A percentile compares a stretch with the other conserved stretches of the same genome.
Evolutionary conservation across 805 yeast genomes (phyloP).

Genomic region (Yueomyces sinensis): DNA sequence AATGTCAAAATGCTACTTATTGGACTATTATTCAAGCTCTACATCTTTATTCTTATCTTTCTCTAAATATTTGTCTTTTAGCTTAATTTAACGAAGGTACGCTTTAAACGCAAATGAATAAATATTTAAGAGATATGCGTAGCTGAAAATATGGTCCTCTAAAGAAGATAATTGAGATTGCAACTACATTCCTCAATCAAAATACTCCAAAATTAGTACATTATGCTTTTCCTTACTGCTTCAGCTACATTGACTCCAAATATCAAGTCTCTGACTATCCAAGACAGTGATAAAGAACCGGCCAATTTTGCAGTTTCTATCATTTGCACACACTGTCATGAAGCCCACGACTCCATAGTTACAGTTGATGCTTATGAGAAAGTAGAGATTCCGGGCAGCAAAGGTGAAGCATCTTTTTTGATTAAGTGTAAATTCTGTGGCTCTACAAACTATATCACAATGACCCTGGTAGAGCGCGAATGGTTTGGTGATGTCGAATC

Average conservation of each 20-base stretch:
- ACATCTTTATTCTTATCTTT: too few relatives aligned
- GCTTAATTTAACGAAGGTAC: too few relatives aligned
- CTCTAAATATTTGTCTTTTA: too few relatives aligned
- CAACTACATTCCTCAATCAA: too few relatives aligned
- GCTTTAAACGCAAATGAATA: too few relatives aligned
- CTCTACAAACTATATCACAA: constrained; percentile 15
- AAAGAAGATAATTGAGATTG: too few relatives aligned
- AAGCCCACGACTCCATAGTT: constrained; percentile 56
- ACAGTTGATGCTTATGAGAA: constrained; percentile 53
- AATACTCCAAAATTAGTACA: too few relatives aligned
- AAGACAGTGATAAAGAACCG: constrained; percentile 46
- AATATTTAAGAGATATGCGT: too few relatives aligned
- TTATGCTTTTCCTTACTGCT: constrained; percentile 20
- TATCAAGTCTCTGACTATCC: constrained; percentile 43
- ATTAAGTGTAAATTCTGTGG: constrained; percentile 61
- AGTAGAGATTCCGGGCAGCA: constrained; percentile 52
- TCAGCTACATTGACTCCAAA: constrained; percentile 27
- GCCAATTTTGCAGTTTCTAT: constrained; percentile 66
- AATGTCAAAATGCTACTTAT: too few relatives aligned
- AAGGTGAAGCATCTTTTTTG: constrained; percentile 76
- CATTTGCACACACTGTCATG: constrained; percentile 71
- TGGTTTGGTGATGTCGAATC: neutral
- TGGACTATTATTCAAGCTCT: too few relatives aligned
- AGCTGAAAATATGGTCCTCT: too few relatives aligned
- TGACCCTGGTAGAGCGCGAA: constrained; percentile 11